Evolutionary conservation across 306 rosid genomes (phyloP).

Genomic region (Begonia fuchsioides): DNA sequence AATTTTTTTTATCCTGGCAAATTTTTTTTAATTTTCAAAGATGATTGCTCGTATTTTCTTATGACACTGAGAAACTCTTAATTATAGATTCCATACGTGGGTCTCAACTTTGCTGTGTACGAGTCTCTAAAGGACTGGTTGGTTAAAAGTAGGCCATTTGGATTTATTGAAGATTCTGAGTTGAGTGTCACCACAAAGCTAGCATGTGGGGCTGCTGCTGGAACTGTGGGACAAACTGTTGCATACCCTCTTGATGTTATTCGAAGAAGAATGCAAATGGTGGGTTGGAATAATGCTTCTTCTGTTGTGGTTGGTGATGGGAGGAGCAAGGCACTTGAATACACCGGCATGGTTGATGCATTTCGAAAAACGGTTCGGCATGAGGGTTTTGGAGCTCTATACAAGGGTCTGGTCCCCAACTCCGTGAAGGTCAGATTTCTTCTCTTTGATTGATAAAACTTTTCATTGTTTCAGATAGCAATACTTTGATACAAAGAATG

Average conservation of each 20-base stretch:
- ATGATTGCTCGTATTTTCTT: not conserved
- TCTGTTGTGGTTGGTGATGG: slow-evolving; percentile 83
- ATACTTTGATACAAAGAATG: not conserved
- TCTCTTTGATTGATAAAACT: too few relatives aligned
- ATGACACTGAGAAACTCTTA: not conserved
- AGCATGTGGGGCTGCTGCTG: slow-evolving; percentile 98
- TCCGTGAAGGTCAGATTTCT: slow-evolving; percentile 72
- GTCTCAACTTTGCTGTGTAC: slow-evolving; percentile 96
- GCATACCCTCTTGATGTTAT: slow-evolving; percentile 99
- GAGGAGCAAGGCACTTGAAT: slow-evolving; percentile 65
- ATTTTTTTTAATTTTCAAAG: too few relatives aligned
- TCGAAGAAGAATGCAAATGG: slow-evolving; percentile 99
- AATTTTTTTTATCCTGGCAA: too few relatives aligned
- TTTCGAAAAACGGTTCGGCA: slow-evolving; percentile 87
- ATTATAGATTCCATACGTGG: slow-evolving; percentile 82
- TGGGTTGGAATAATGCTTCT: slow-evolving; percentile 91
- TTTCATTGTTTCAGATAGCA: too few relatives aligned
- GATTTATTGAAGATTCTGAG: slow-evolving; percentile 59
- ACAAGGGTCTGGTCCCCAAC: slow-evolving; percentile 98
- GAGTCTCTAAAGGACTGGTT: slow-evolving; percentile 92
- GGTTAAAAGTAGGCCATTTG: slow-evolving; percentile 50
- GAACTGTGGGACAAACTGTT: slow-evolving; percentile 89
- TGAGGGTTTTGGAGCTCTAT: slow-evolving; percentile 90
- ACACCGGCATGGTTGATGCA: slow-evolving; percentile 90
- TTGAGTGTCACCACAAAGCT: slow-evolving; percentile 74